Percentiles rank a stretch among this genome's conserved stretches.
phyloP scores from a whole-genome alignment of 768 basidiomycete species.

The Dioszegia crocea region DNA sequence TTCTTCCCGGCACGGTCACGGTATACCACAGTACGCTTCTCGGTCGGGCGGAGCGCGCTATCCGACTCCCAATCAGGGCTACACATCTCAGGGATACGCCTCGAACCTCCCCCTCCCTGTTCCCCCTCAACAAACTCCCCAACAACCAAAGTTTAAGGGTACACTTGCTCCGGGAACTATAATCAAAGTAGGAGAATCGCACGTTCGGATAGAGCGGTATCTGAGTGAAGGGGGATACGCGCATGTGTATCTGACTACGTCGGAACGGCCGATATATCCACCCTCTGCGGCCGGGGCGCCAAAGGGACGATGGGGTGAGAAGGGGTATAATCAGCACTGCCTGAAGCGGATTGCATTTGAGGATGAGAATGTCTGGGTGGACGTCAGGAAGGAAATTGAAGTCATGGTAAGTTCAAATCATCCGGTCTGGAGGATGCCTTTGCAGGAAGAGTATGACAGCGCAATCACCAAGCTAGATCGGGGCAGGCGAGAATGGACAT shows the following conservation, averaged over 20 bases:
- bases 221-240: slow-evolving; percentile 98
- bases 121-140: slow-evolving; percentile 21
- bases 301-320: slow-evolving; percentile 49
- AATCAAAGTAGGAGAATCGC: slow-evolving; percentile 74
- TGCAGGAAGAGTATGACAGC: too few species aligned
- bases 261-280: slow-evolving; percentile 65
- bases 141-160: slow-evolving; percentile 44
- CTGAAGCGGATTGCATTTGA: slow-evolving; percentile 93
- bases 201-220: slow-evolving; percentile 88
- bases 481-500: background rate
- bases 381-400: slow-evolving; percentile 96
- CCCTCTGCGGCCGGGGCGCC: slow-evolving; percentile 17
- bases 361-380: slow-evolving; percentile 79
- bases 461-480: slow-evolving; percentile 2
- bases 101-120: background rate
- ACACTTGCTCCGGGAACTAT: slow-evolving; percentile 65
- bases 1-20: background rate
- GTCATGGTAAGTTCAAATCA: slow-evolving; percentile 70
- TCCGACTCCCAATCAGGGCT: background rate
- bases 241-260: slow-evolving; percentile 91
- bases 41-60: background rate
- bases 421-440: too few species aligned
- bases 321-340: slow-evolving; percentile 90
- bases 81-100: background rate
- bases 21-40: slow-evolving; percentile 4